These are phyloP conservation scores for Thelonectria discophora DNA, from an alignment of 2,329 filamentous ascomycete species.

Conservation along the genomic window DNA sequence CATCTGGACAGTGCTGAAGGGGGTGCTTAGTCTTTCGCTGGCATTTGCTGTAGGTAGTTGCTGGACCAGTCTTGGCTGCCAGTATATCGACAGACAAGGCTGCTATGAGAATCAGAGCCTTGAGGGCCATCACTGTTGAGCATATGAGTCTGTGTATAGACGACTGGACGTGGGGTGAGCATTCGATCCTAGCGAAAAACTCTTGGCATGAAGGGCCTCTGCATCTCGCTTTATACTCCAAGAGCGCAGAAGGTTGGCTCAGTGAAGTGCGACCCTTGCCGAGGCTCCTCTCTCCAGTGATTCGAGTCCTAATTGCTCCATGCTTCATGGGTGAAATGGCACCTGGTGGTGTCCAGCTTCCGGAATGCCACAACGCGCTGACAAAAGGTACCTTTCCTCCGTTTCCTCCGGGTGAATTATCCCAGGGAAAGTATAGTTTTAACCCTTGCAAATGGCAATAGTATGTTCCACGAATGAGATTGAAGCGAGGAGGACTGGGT, in stretches of 20 bases:
- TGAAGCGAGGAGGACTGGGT: not conserved
- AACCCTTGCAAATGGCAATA: not conserved
- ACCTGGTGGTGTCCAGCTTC: not conserved
- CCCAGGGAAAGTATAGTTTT: not conserved
- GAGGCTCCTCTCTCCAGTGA: too few species aligned
- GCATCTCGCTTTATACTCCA: not conserved
- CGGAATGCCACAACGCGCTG: not conserved
- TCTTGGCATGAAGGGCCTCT: not conserved
- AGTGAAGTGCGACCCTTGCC: too few species aligned
- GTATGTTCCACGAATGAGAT: not conserved
- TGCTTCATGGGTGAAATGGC: too few species aligned
- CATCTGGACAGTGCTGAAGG: constrained; percentile 47
- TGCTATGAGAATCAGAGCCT: not conserved
- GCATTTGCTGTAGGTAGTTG: constrained; percentile 19
- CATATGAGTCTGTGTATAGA: too few species aligned
- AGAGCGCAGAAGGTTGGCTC: not conserved
- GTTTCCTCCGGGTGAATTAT: not conserved
- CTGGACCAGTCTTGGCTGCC: not conserved
- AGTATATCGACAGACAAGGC: not conserved
- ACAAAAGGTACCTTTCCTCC: too few species aligned
- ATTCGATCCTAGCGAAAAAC: not conserved
- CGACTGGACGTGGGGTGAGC: too few species aligned
- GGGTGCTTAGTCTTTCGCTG: constrained; percentile 19
- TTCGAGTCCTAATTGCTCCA: too few species aligned
- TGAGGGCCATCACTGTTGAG: not conserved